A percentile compares a stretch with the other conserved stretches of the same genome.
Evolutionary conservation across 148 eudicot species (phyloP).

Genomic region (Dianthus caryophyllus): DNA sequence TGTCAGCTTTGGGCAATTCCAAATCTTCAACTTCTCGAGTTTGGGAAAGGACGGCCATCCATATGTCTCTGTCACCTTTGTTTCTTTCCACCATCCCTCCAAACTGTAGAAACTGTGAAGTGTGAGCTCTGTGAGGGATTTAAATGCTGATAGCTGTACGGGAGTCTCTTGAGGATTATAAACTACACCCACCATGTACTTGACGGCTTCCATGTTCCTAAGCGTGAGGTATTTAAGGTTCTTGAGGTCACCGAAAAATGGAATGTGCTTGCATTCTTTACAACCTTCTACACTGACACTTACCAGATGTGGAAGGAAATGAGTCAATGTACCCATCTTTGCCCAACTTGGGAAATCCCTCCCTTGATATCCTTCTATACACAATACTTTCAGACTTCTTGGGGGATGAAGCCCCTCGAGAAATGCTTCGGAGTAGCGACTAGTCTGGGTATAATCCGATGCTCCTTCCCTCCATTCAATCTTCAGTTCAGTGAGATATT

Average conservation of each 20-base stretch:
- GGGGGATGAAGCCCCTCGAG: slow-evolving; percentile 21
- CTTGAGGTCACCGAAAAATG: slow-evolving; percentile 7
- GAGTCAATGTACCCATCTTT: background rate
- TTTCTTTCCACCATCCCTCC: slow-evolving; percentile 18
- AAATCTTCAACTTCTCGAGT: slow-evolving; percentile 8
- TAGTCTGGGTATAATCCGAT: background rate
- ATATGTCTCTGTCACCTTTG: background rate
- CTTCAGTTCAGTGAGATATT: slow-evolving; percentile 10
- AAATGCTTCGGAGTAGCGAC: slow-evolving; percentile 17
- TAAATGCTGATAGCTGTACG: background rate
- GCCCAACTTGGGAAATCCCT: slow-evolving; percentile 19
- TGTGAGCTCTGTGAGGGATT: slow-evolving; percentile 13
- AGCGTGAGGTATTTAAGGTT: slow-evolving; percentile 5
- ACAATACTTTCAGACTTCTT: slow-evolving; percentile 1
- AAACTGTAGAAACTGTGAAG: slow-evolving; percentile 9
- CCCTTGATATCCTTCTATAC: slow-evolving; percentile 19
- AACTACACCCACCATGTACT: slow-evolving; percentile 7
- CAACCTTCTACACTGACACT: slow-evolving; percentile 4
- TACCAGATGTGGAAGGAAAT: slow-evolving; percentile 6
- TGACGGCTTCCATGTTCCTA: slow-evolving; percentile 1
- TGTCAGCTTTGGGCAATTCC: slow-evolving; percentile 21
- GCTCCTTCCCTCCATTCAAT: slow-evolving; percentile 9
- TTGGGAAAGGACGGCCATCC: background rate
- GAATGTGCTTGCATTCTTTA: slow-evolving; percentile 4
- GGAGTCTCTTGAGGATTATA: background rate